A percentile compares a stretch with the other conserved stretches of the same genome.
Evolutionary conservation across 192 early-diverging fungal genomes (phyloP).

Genomic region (Linnemannia zychae): DNA sequence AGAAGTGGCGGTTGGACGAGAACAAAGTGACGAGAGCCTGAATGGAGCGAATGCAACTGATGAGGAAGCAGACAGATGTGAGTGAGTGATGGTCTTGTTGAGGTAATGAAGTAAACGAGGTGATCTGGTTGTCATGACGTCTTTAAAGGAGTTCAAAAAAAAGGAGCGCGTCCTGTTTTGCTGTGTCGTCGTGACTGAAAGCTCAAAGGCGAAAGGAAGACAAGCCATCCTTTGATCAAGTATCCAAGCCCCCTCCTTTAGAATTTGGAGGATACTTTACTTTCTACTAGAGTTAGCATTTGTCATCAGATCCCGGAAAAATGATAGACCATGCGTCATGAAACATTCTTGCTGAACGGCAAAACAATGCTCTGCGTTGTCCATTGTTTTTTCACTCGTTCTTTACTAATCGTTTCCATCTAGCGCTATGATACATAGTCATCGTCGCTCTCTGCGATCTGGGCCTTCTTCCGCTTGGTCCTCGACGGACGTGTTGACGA

Average conservation of each 20-base stretch:
- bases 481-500: slow-evolving; percentile 20
- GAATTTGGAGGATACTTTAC: too few relatives aligned
- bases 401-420: background rate
- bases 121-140: background rate
- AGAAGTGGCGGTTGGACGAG: background rate
- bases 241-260: too few relatives aligned
- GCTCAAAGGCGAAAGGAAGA: too few relatives aligned
- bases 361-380: background rate
- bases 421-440: slow-evolving; percentile 32
- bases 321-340: background rate
- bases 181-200: background rate
- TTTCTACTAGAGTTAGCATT: background rate
- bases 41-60: background rate
- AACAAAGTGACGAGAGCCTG: background rate
- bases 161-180: too few relatives aligned
- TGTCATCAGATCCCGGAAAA: background rate
- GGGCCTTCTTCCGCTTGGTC: slow-evolving; percentile 45
- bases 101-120: background rate
- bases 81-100: background rate
- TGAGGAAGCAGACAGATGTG: slow-evolving; percentile 2
- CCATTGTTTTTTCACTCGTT: background rate
- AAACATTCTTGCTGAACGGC: too few relatives aligned
- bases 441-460: slow-evolving; percentile 42
- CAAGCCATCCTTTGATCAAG: too few relatives aligned
- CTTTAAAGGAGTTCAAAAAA: background rate